phyloP scores from a whole-genome alignment of 2,329 filamentous ascomycete genomes.

The Zymoseptoria passerinii region DNA sequence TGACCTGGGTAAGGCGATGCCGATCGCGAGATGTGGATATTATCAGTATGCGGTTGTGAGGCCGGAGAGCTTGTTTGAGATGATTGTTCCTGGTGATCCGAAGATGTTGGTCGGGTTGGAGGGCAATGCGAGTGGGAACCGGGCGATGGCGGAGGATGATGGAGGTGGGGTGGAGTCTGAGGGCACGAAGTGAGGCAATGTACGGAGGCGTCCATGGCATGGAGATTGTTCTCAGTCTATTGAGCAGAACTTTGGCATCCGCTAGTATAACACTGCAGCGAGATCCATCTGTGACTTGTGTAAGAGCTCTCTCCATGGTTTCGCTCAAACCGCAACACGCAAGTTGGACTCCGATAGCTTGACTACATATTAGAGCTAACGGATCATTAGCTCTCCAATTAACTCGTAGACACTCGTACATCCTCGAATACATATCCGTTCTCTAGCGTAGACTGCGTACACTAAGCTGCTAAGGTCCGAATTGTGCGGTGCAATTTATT shows the following conservation, averaged over 20 bases:
- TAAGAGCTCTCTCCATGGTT: too few species aligned
- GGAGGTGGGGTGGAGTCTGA: background rate
- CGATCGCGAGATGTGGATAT: slow-evolving; percentile 54
- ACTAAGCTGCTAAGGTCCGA: too few species aligned
- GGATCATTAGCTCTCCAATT: too few species aligned
- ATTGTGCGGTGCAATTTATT: too few species aligned
- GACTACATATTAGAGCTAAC: too few species aligned
- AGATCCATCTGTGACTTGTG: too few species aligned
- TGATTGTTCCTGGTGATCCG: slow-evolving; percentile 37
- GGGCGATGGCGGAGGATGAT: slow-evolving; percentile 44
- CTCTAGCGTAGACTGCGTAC: too few species aligned
- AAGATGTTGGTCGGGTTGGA: slow-evolving; percentile 28
- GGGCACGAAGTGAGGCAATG: background rate
- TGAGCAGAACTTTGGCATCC: background rate
- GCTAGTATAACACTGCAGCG: background rate
- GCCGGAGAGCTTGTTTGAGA: slow-evolving; percentile 47
- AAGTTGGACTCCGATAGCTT: too few species aligned
- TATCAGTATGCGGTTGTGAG: slow-evolving; percentile 50
- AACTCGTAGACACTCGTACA: too few species aligned
- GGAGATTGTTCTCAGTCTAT: background rate
- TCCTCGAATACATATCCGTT: too few species aligned
- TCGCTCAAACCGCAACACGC: too few species aligned
- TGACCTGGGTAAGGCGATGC: slow-evolving; percentile 49
- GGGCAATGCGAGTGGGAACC: slow-evolving; percentile 37
- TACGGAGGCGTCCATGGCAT: background rate